These are phyloP conservation scores for Xylaria nigripes DNA, from an alignment of 495 filamentous ascomycete genomes.

Conservation along the genomic window DNA sequence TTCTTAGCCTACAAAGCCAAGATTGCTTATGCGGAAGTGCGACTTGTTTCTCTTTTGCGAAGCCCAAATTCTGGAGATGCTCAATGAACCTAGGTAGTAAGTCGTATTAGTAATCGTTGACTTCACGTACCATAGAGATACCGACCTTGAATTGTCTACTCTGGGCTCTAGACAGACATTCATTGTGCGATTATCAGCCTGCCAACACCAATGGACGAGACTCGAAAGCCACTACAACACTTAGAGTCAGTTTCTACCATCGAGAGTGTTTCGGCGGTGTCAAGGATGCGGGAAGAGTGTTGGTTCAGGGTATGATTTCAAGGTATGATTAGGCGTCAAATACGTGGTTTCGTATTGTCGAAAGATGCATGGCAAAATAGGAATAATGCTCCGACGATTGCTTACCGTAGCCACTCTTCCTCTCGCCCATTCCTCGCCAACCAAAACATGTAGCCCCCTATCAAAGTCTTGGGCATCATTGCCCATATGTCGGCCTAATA, in stretches of 20 bases:
- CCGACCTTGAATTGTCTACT: conserved; percentile 83
- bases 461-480: conserved; percentile 67
- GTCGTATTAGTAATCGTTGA: conserved; percentile 1
- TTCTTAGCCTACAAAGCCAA: conserved; percentile 71
- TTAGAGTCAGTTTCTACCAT: conserved; percentile 14
- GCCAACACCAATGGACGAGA: conserved; percentile 74
- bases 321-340: neutral
- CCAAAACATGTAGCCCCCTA: conserved; percentile 75
- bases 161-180: conserved; percentile 79
- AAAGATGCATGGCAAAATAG: neutral
- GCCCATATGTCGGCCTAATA: conserved; percentile 57
- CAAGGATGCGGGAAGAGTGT: no score
- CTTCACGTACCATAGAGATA: conserved; percentile 8
- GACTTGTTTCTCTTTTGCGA: conserved; percentile 81
- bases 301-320: neutral
- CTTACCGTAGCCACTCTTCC: conserved; percentile 53
- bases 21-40: conserved; percentile 89
- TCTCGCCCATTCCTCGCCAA: conserved; percentile 89
- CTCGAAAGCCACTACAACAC: conserved; percentile 61
- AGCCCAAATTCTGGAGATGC: conserved; percentile 68
- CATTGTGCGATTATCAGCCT: conserved; percentile 74
- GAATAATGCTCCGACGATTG: neutral
- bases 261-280: no score
- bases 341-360: neutral
- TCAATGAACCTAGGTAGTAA: conserved; percentile 62